A percentile compares a stretch with the other conserved stretches of the same genome.
phyloP scores from a whole-genome alignment of 2,329 filamentous ascomycete species.

The Colletotrichum liaoningense region DNA sequence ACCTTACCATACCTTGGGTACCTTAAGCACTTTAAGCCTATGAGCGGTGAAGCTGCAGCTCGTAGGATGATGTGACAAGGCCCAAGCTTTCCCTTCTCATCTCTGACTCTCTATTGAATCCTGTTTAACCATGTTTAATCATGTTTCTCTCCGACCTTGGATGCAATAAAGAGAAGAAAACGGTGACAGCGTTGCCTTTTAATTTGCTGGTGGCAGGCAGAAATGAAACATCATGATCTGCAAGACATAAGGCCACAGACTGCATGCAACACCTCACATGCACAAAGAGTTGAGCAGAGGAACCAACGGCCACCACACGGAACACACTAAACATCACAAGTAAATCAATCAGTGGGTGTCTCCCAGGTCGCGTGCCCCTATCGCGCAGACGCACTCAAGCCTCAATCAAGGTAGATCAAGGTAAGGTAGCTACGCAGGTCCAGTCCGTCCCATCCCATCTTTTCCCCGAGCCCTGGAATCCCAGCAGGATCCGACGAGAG shows the following conservation, averaged over 20 bases:
- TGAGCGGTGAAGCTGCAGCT: constrained; percentile 26
- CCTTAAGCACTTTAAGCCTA: constrained; percentile 5
- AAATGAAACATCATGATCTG: background rate
- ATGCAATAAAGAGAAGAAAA: background rate
- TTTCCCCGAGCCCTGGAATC: background rate
- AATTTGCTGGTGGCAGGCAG: background rate
- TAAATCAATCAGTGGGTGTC: background rate
- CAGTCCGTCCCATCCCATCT: background rate
- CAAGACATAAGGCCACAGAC: background rate
- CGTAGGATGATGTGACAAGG: background rate
- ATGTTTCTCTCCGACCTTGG: background rate
- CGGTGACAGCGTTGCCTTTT: background rate
- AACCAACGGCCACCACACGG: background rate
- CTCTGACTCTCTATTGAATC: background rate
- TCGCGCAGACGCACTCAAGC: background rate
- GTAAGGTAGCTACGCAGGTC: background rate
- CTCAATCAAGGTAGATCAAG: background rate
- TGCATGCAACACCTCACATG: constrained; percentile 5
- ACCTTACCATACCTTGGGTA: background rate
- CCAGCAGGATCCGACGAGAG: background rate
- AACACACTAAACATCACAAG: background rate
- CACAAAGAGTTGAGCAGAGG: background rate
- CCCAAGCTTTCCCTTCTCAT: background rate
- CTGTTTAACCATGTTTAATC: background rate
- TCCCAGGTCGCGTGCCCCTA: constrained; percentile 34